These are phyloP conservation scores for Fusarium clavum DNA, from an alignment of 2,329 filamentous ascomycete genomes.

Conservation along the genomic window DNA sequence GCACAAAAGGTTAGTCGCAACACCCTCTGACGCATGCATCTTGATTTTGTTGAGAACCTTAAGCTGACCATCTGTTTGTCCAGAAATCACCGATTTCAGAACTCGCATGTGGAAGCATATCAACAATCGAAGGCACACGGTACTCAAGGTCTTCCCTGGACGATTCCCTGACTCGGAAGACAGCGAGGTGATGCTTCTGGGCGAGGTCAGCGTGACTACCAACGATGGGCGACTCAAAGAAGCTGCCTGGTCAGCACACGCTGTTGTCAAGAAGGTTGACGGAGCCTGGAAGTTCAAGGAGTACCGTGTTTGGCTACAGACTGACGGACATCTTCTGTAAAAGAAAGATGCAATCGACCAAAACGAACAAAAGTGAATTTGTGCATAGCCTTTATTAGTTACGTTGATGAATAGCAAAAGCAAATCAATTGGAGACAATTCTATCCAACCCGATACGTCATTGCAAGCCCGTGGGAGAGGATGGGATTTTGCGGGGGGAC, in stretches of 20 bases:
- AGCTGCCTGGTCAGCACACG: conserved; percentile 50
- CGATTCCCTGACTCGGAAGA: conserved; percentile 46
- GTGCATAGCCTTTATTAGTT: conserved; percentile 28
- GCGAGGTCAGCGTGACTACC: conserved; percentile 46
- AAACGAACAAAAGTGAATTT: conserved; percentile 15
- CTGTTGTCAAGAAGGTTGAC: conserved; percentile 44
- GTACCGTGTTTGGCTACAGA: conserved; percentile 52
- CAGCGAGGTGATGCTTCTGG: conserved; percentile 53
- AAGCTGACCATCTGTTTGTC: conserved; percentile 5
- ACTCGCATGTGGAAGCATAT: conserved; percentile 59
- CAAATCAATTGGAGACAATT: neutral
- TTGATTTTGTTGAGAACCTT: conserved; percentile 1
- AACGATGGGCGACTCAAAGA: conserved; percentile 45
- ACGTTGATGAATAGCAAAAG: conserved; percentile 15
- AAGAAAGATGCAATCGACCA: neutral
- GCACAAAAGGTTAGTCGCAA: conserved; percentile 49
- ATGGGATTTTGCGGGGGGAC: conserved; percentile 25
- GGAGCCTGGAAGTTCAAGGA: conserved; percentile 51
- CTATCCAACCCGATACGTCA: conserved; percentile 34
- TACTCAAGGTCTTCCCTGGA: conserved; percentile 57
- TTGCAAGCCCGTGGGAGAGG: conserved; percentile 23
- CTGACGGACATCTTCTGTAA: conserved; percentile 32
- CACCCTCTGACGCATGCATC: conserved; percentile 8
- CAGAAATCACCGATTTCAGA: conserved; percentile 57
- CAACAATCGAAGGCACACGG: conserved; percentile 54